A percentile compares a stretch with the other conserved stretches of the same genome.
These are phyloP conservation scores for Spiromastix sp. DNA, from an alignment of 2,329 filamentous ascomycete genomes.

Conservation along the genomic window DNA sequence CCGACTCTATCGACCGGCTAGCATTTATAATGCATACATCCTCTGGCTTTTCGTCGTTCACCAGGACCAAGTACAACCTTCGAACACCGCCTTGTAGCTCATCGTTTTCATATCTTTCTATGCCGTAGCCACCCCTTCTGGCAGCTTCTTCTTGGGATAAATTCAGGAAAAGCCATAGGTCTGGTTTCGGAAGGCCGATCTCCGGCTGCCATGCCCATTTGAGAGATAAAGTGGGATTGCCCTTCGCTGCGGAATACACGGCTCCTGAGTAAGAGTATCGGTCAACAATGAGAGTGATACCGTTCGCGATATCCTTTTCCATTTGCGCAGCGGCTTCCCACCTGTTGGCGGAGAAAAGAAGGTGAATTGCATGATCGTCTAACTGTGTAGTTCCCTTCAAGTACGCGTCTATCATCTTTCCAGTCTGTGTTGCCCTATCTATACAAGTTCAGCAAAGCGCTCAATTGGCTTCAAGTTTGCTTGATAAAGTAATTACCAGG, in stretches of 20 bases:
- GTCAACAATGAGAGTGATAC: slow-evolving; percentile 73
- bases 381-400: slow-evolving; percentile 61
- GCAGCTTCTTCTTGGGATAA: slow-evolving; percentile 63
- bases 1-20: slow-evolving; percentile 40
- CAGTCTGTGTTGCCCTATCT: slow-evolving; percentile 78
- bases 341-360: slow-evolving; percentile 82
- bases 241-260: slow-evolving; percentile 85
- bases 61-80: slow-evolving; percentile 55
- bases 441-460: slow-evolving; percentile 11
- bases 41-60: slow-evolving; percentile 37
- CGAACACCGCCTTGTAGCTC: slow-evolving; percentile 74
- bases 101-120: slow-evolving; percentile 77
- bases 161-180: slow-evolving; percentile 79
- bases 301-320: slow-evolving; percentile 44
- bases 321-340: slow-evolving; percentile 56
- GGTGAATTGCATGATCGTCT: slow-evolving; percentile 81
- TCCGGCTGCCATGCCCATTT: slow-evolving; percentile 79
- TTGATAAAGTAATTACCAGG: slow-evolving; percentile 40
- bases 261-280: slow-evolving; percentile 93
- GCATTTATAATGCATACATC: slow-evolving; percentile 48
- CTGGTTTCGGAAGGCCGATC: slow-evolving; percentile 74
- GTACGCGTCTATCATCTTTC: slow-evolving; percentile 77
- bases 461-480: not conserved
- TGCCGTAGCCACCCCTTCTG: slow-evolving; percentile 74
- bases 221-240: slow-evolving; percentile 57